Conservation (phyloP, 352 stramenopile genomes). For the Pythium rhizo-oryzae region DNA sequence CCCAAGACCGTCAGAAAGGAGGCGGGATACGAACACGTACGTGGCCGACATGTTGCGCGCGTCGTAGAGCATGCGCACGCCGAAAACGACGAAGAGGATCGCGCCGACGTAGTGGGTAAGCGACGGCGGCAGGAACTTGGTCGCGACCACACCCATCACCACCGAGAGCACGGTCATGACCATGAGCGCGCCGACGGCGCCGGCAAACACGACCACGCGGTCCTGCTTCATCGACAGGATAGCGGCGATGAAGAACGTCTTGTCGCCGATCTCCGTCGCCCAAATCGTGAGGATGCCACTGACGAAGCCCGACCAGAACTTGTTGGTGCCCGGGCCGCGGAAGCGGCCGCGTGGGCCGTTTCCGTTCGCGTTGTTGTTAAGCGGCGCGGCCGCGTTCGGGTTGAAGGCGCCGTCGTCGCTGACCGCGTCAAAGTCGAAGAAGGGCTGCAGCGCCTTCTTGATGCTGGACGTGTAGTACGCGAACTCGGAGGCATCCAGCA, state of each 20-base stretch:
- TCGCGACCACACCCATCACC: slow-evolving; percentile 96
- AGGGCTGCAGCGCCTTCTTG: slow-evolving; percentile 55
- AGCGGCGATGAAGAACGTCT: slow-evolving; percentile 99
- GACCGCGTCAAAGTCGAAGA: slow-evolving; percentile 37
- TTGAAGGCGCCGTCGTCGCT: slow-evolving; percentile 18
- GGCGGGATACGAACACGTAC: slow-evolving; percentile 48
- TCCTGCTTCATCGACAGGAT: slow-evolving; percentile 97
- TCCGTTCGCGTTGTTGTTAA: slow-evolving; percentile 1
- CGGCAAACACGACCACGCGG: slow-evolving; percentile 95
- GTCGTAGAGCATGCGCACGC: slow-evolving; percentile 93
- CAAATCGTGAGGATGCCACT: slow-evolving; percentile 96
- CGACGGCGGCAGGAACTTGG: slow-evolving; percentile 91
- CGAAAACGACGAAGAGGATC: slow-evolving; percentile 97
- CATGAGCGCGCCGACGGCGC: slow-evolving; percentile 94
- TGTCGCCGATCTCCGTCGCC: slow-evolving; percentile 99
- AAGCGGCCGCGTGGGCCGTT: slow-evolving; percentile 37
- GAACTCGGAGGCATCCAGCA: slow-evolving; percentile 70
- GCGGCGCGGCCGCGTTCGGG: background rate
- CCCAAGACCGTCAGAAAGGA: background rate
- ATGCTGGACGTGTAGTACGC: slow-evolving; percentile 56
- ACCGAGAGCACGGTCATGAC: slow-evolving; percentile 98
- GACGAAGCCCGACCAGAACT: slow-evolving; percentile 87
- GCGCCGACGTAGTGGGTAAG: slow-evolving; percentile 97
- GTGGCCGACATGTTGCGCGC: slow-evolving; percentile 79
- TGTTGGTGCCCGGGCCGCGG: slow-evolving; percentile 47